These are phyloP conservation scores for Clathrospora elynae DNA, from an alignment of 2,329 filamentous ascomycete genomes.

Conservation along the genomic window DNA sequence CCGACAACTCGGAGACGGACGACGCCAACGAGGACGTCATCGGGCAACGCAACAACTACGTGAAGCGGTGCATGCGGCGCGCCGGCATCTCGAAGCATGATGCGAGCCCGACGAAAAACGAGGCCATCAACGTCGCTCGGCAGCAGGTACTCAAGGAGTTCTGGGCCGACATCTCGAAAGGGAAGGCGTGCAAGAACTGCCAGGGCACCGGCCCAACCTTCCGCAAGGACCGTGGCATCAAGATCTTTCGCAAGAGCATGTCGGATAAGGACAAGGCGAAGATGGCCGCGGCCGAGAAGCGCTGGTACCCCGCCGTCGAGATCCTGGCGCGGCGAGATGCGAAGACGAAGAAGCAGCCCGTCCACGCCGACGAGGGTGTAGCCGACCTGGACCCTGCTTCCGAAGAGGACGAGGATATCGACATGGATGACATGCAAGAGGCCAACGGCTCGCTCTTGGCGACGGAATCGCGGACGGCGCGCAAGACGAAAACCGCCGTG, in stretches of 20 bases:
- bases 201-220: slow-evolving; percentile 66
- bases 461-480: slow-evolving; percentile 50
- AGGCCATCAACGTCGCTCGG: slow-evolving; percentile 78
- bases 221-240: slow-evolving; percentile 87
- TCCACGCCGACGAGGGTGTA: slow-evolving; percentile 69
- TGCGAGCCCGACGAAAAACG: slow-evolving; percentile 70
- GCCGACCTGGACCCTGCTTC: slow-evolving; percentile 62
- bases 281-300: slow-evolving; percentile 73
- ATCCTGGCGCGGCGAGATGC: slow-evolving; percentile 58
- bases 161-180: slow-evolving; percentile 70
- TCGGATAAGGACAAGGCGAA: slow-evolving; percentile 74
- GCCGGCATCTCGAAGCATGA: slow-evolving; percentile 55
- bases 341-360: slow-evolving; percentile 51
- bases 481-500: slow-evolving; percentile 48
- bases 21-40: slow-evolving; percentile 66
- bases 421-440: slow-evolving; percentile 42
- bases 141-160: slow-evolving; percentile 81
- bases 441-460: slow-evolving; percentile 60
- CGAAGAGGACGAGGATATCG: slow-evolving; percentile 50
- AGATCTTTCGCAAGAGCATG: slow-evolving; percentile 87
- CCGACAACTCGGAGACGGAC: slow-evolving; percentile 62
- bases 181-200: slow-evolving; percentile 72
- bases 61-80: slow-evolving; percentile 70
- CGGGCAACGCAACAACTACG: slow-evolving; percentile 67
- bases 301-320: slow-evolving; percentile 71